Evolutionary conservation across 805 yeast genomes (phyloP).

Genomic region (Kazachstania taianensis): DNA sequence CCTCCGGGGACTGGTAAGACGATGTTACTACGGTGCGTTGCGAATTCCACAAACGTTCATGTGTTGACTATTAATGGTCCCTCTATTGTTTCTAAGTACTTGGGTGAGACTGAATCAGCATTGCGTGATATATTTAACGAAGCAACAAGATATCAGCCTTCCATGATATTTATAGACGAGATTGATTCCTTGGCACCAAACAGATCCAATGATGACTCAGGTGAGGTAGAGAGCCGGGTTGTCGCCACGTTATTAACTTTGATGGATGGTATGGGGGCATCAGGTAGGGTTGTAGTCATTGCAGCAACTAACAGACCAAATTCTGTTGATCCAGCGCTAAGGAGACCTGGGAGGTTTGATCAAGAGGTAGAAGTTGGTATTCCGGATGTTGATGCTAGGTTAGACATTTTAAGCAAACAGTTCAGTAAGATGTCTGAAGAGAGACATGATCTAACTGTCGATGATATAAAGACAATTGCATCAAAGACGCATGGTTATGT

Average conservation of each 20-base stretch:
- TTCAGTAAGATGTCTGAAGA: constrained; percentile 35
- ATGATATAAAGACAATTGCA: constrained; percentile 55
- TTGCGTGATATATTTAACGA: constrained; percentile 76
- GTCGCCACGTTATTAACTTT: constrained; percentile 79
- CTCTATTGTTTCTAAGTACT: constrained; percentile 79
- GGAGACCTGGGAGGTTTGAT: constrained; percentile 85
- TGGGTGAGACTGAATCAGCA: constrained; percentile 88
- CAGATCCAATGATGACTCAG: constrained; percentile 73
- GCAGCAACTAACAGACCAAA: constrained; percentile 72
- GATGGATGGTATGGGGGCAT: constrained; percentile 67
- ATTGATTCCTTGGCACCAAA: constrained; percentile 86
- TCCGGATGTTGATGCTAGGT: constrained; percentile 77
- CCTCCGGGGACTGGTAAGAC: constrained; percentile 98
- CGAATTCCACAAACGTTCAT: constrained; percentile 71
- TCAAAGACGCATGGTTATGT: constrained; percentile 90
- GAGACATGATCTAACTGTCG: constrained; percentile 42
- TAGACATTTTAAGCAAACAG: constrained; percentile 58
- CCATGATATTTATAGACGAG: constrained; percentile 84
- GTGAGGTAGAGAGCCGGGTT: constrained; percentile 83
- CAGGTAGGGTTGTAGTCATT: constrained; percentile 54
- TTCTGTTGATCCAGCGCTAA: constrained; percentile 55
- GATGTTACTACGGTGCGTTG: constrained; percentile 73
- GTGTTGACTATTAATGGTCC: constrained; percentile 83
- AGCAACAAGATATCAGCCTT: constrained; percentile 77
- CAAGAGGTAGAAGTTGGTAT: constrained; percentile 85